phyloP scores from a whole-genome alignment of 2,329 filamentous ascomycete genomes.

The Cercospora citrullina region DNA sequence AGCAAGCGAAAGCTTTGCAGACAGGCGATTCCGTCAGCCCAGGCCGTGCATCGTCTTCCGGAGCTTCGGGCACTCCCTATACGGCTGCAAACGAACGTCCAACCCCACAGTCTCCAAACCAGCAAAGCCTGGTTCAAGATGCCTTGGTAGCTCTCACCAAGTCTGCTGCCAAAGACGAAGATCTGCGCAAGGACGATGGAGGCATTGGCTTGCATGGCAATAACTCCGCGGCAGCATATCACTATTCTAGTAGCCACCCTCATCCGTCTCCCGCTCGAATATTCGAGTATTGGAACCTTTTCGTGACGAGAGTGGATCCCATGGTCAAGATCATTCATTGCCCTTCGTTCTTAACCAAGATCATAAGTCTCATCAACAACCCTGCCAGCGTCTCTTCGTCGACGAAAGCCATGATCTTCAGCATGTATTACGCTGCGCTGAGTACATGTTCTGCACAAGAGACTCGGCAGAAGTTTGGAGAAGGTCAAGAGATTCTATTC shows the following conservation, averaged over 20 bases:
- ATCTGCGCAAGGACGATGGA: conserved; percentile 22
- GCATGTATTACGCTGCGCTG: conserved; percentile 32
- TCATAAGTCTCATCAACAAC: conserved; percentile 26
- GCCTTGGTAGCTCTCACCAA: conserved; percentile 33
- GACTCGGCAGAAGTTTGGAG: conserved; percentile 27
- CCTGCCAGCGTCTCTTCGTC: conserved; percentile 17
- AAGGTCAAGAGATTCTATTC: conserved; percentile 25
- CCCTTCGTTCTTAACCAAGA: conserved; percentile 26
- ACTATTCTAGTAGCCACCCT: conserved; percentile 5
- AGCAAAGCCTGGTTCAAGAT: conserved; percentile 32
- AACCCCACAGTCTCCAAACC: conserved; percentile 15
- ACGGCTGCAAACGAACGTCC: conserved; percentile 2
- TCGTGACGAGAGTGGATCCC: conserved; percentile 31
- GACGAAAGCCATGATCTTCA: conserved; percentile 29
- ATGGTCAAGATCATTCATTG: conserved; percentile 35
- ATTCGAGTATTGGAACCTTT: conserved; percentile 35
- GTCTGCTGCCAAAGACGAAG: conserved; percentile 27
- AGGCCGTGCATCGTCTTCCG: conserved; percentile 16
- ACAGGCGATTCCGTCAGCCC: conserved; percentile 14
- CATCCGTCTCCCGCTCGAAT: conserved; percentile 27
- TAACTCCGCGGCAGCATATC: not conserved
- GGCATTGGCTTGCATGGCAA: conserved; percentile 8
- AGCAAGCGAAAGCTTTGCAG: conserved; percentile 2
- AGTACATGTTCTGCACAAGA: conserved; percentile 32
- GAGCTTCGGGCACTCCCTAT: conserved; percentile 1